A percentile compares a stretch with the other conserved stretches of the same genome.
phyloP scores from a whole-genome alignment of 1,139 yeast species.

The Lodderomyces oxycetoniae region DNA sequence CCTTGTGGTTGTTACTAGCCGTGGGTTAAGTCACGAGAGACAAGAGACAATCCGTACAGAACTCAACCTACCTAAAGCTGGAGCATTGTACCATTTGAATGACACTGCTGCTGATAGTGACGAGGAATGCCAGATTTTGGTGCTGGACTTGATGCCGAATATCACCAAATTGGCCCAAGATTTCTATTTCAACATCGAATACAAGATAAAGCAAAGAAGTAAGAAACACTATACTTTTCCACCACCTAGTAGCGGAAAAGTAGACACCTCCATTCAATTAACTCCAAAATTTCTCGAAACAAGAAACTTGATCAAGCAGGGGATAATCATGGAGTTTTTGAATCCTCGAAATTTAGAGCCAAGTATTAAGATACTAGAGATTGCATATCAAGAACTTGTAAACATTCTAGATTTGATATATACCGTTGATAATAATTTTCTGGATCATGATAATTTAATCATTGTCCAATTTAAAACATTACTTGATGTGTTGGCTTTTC shows the following conservation, averaged over 20 bases:
- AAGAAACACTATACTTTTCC: slow-evolving; percentile 39
- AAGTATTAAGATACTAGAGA: slow-evolving; percentile 27
- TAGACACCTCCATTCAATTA: slow-evolving; percentile 30
- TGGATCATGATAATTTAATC: slow-evolving; percentile 27
- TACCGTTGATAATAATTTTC: slow-evolving; percentile 15
- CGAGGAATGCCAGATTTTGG: slow-evolving; percentile 21
- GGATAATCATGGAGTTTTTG: slow-evolving; percentile 31
- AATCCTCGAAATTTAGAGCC: slow-evolving; percentile 33
- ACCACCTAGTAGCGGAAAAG: slow-evolving; percentile 15
- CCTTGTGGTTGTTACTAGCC: slow-evolving; percentile 16
- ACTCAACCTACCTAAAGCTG: slow-evolving; percentile 31
- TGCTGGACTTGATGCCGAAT: slow-evolving; percentile 27
- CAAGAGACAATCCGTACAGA: slow-evolving; percentile 22
- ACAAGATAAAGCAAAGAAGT: slow-evolving; percentile 31
- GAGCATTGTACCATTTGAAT: slow-evolving; percentile 22
- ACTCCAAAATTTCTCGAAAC: slow-evolving; percentile 40
- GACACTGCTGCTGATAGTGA: slow-evolving; percentile 20
- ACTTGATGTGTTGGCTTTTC: slow-evolving; percentile 58
- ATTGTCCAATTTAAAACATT: slow-evolving; percentile 38
- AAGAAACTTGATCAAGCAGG: slow-evolving; percentile 37
- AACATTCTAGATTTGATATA: slow-evolving; percentile 19
- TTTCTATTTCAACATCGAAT: slow-evolving; percentile 33
- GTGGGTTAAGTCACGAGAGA: slow-evolving; percentile 10
- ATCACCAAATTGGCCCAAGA: slow-evolving; percentile 28
- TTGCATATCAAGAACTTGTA: slow-evolving; percentile 31